Conservation (phyloP, 106 monocot genomes). For the Dendrobium nobile region DNA sequence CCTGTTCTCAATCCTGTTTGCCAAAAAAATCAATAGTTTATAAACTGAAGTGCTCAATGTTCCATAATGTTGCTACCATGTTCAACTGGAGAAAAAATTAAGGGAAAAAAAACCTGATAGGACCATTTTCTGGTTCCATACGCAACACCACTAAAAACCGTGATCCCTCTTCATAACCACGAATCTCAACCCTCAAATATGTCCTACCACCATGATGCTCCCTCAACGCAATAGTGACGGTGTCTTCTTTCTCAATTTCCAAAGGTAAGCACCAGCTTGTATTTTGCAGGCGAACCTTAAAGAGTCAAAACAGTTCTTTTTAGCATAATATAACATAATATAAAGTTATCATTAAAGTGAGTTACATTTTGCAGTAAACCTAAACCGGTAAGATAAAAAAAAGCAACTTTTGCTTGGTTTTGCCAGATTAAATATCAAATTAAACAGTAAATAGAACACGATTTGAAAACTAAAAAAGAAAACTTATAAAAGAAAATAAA, state of each 20-base stretch:
- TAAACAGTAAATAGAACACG: not conserved
- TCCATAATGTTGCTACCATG: not conserved
- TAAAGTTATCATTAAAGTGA: not conserved
- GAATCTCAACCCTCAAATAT: slow-evolving; percentile 75
- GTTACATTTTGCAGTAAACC: not conserved
- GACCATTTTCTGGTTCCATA: slow-evolving; percentile 48
- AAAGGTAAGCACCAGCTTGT: slow-evolving; percentile 83
- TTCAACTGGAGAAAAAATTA: not conserved
- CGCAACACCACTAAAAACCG: slow-evolving; percentile 79
- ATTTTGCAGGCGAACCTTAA: slow-evolving; percentile 62
- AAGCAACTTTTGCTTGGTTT: not conserved
- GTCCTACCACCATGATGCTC: slow-evolving; percentile 50
- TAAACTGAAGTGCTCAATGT: not conserved
- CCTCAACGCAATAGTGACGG: slow-evolving; percentile 54
- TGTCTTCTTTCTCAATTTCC: slow-evolving; percentile 79
- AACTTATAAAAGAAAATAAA: not conserved
- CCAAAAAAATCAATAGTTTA: slow-evolving; percentile 10
- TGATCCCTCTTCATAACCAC: slow-evolving; percentile 97
- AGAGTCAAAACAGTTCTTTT: slow-evolving; percentile 8
- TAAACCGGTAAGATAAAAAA: not conserved
- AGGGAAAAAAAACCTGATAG: slow-evolving; percentile 61
- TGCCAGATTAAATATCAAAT: not conserved
- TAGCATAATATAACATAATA: slow-evolving; percentile 7
- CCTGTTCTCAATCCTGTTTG: slow-evolving; percentile 83
- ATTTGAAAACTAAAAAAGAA: not conserved